phyloP scores from a whole-genome alignment of 371 early-diverging fungal genomes.

The Syncephalastrum racemosum region DNA sequence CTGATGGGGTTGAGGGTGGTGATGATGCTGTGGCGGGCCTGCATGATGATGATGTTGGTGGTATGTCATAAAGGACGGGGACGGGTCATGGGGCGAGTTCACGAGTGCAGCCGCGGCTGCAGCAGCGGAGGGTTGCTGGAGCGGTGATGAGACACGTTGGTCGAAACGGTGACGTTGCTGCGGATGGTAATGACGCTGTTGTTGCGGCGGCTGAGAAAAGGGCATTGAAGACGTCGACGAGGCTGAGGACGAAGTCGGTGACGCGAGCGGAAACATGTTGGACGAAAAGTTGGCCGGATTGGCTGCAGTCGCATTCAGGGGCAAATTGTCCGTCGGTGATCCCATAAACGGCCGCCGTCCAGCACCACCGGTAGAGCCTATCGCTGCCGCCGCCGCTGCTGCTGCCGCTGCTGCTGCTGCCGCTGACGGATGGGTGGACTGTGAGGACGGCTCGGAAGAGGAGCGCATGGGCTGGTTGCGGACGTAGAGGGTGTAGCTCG shows the following conservation, averaged over 20 bases:
- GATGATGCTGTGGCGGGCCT: conserved; percentile 6
- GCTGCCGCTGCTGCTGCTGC: conserved; percentile 5
- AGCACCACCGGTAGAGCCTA: not conserved
- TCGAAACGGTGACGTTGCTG: conserved; percentile 20
- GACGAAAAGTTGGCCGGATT: conserved; percentile 8
- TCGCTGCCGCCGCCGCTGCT: conserved; percentile 9
- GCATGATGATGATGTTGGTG: conserved; percentile 16
- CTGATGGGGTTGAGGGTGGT: conserved; percentile 12
- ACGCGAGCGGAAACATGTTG: conserved; percentile 24
- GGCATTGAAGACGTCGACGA: conserved; percentile 36
- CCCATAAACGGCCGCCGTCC: conserved; percentile 8
- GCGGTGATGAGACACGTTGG: conserved; percentile 16
- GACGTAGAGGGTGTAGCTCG: conserved; percentile 35
- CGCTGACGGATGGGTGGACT: conserved; percentile 2
- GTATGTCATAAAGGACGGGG: conserved; percentile 11
- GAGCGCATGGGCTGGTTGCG: conserved; percentile 25
- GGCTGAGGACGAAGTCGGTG: conserved; percentile 42
- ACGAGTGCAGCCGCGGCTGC: not conserved
- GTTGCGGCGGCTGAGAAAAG: conserved; percentile 20
- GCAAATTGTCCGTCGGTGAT: conserved; percentile 9
- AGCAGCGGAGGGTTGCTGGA: conserved; percentile 1
- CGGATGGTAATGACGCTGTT: conserved; percentile 14
- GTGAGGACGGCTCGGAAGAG: conserved; percentile 25
- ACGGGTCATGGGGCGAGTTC: conserved; percentile 7
- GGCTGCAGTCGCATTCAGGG: too few relatives aligned